Evolutionary conservation across 495 filamentous ascomycete species (phyloP), one percentile per base, ranked within the genome.

Genomic region (Penicillium waksmanii): DNA sequence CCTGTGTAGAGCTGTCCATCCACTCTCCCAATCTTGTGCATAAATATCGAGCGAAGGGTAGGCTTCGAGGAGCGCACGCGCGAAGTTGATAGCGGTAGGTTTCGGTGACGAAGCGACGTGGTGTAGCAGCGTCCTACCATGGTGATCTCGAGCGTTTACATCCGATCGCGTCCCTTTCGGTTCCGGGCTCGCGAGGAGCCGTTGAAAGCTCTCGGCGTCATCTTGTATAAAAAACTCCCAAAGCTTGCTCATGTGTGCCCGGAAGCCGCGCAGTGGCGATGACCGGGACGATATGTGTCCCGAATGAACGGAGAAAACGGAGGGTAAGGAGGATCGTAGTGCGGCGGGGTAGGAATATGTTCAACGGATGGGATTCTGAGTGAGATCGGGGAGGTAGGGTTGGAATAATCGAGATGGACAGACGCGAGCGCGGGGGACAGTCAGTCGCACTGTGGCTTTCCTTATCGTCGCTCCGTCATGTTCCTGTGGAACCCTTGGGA

Each of bases 151-250:
- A 57, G 86, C 86, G 75, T 96, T 97, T 53, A 94, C 67, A 63
- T 97, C 92, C 43, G 84, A 73, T 31, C 86, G 46, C 2, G 46
- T 0, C 18, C 46, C 46, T 48, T 48, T 48, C 46, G 46, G 46
- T 21, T 27, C 46, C 46, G 85, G 83, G 66, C 83, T 84, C 65
- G 86, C 85, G 78, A 98, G 83, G 65, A 93, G 82, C 74, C 87
- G 87, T 78, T 87, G 86, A 80, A 98, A 98, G 69, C 77, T 86
- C 67, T 94, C 92, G 81, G 94, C 89, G 81, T 98, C 92, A 87
- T 97, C 90, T 83, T 96, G 89, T 77, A 94, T 88, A 73, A 92
- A 98, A 74, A 83, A 91, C 80, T 91, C 90, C 94, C 95, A 97
- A 71, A 98, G 86, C 80, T 90, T 86, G 78, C 89, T 88, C 90